Evolutionary conservation across 176 grass and related monocot species (phyloP).

Genomic region (Calamus simplicifolius): DNA sequence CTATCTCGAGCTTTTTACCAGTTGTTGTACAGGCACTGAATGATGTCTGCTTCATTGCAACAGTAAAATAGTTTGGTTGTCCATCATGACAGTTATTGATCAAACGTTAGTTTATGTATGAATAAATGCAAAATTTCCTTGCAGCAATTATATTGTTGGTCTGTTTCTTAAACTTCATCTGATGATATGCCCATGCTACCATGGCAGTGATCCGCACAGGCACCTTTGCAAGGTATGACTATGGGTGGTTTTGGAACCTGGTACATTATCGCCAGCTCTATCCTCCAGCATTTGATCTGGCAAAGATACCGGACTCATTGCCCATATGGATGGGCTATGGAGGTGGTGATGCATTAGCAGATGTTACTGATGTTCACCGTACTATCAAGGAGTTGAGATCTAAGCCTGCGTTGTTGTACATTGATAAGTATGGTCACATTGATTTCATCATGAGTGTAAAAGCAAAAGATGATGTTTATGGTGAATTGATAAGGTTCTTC

Average conservation of each 20-base stretch:
- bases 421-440: slow-evolving; percentile 69
- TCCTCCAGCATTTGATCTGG: slow-evolving; percentile 53
- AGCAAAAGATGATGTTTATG: slow-evolving; percentile 73
- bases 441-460: slow-evolving; percentile 50
- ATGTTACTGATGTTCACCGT: slow-evolving; percentile 47
- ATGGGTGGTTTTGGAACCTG: slow-evolving; percentile 52
- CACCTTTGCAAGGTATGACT: slow-evolving; percentile 80
- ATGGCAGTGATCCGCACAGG: slow-evolving; percentile 86
- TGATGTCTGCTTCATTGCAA: too few species aligned
- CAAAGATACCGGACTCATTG: slow-evolving; percentile 53
- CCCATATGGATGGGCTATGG: slow-evolving; percentile 91
- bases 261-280: slow-evolving; percentile 31
- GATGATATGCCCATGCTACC: too few species aligned
- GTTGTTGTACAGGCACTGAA: too few species aligned
- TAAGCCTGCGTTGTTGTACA: slow-evolving; percentile 54
- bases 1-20: too few species aligned
- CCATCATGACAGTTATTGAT: too few species aligned
- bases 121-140: too few species aligned
- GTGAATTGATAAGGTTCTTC: slow-evolving; percentile 57
- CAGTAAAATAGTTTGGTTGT: too few species aligned
- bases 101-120: too few species aligned
- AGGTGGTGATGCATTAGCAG: slow-evolving; percentile 73
- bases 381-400: slow-evolving; percentile 52
- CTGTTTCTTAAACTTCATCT: too few species aligned
- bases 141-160: too few species aligned